Conservation (phyloP, 495 filamentous ascomycete genomes). For the Bathelium albidoporum region DNA sequence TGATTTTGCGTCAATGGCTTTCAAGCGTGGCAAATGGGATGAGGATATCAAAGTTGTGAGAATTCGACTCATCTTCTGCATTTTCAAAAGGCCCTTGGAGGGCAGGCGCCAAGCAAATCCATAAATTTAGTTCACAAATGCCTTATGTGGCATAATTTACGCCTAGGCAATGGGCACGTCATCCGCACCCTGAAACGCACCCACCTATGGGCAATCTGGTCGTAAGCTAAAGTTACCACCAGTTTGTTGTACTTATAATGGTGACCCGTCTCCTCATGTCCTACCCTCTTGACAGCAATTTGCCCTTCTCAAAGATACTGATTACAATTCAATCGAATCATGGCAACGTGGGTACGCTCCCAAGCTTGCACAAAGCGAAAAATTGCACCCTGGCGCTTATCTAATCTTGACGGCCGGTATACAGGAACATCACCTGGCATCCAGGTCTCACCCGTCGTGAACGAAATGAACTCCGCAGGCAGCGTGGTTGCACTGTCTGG, state of each 20-base stretch:
- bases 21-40: neutral
- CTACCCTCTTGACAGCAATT: neutral
- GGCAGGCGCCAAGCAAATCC: neutral
- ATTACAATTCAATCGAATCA: conserved; percentile 6
- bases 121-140: neutral
- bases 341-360: conserved; percentile 16
- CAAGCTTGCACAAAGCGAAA: neutral
- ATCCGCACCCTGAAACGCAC: neutral
- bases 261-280: neutral
- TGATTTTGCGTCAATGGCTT: neutral
- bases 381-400: neutral
- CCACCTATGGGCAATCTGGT: neutral
- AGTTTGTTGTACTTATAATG: neutral
- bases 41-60: neutral
- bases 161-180: neutral
- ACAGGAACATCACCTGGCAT: conserved; percentile 98
- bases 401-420: neutral
- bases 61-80: neutral
- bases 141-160: neutral
- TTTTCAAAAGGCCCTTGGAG: too few species aligned
- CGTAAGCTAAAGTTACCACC: neutral
- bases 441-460: conserved; percentile 74
- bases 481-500: conserved; percentile 92
- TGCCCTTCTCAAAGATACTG: neutral
- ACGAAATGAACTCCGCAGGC: conserved; percentile 67